phyloP scores from a whole-genome alignment of 2,329 filamentous ascomycete genomes.

The Cordyceps cicadae region DNA sequence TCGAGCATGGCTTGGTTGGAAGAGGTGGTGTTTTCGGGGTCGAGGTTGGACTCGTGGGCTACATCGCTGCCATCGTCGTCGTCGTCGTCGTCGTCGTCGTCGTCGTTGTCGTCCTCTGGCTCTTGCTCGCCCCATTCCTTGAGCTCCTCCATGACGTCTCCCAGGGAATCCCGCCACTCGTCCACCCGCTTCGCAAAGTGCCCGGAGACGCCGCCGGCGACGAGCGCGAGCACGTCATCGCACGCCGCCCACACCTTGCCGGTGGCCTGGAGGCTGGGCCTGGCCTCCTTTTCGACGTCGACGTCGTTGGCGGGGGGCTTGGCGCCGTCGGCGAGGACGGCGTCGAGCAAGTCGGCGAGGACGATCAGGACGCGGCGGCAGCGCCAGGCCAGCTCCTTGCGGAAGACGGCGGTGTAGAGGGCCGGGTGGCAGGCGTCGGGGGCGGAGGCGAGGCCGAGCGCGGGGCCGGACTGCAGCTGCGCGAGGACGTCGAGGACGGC shows the following conservation, averaged over 20 bases:
- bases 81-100: slow-evolving; percentile 39
- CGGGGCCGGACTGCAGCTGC: slow-evolving; percentile 62
- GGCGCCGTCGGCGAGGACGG: slow-evolving; percentile 53
- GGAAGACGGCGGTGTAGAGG: slow-evolving; percentile 55
- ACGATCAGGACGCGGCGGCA: slow-evolving; percentile 55
- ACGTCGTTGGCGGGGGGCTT: slow-evolving; percentile 23
- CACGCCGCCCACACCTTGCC: slow-evolving; percentile 79
- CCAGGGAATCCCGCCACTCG: slow-evolving; percentile 64
- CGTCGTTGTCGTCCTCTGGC: slow-evolving; percentile 50
- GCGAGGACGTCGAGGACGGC: slow-evolving; percentile 64
- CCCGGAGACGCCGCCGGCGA: slow-evolving; percentile 59
- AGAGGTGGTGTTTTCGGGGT: slow-evolving; percentile 23
- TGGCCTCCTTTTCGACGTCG: slow-evolving; percentile 21
- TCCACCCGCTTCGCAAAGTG: slow-evolving; percentile 64
- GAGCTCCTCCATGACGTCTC: slow-evolving; percentile 77
- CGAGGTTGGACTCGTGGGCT: slow-evolving; percentile 35
- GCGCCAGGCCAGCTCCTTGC: slow-evolving; percentile 53
- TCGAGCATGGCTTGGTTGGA: slow-evolving; percentile 54
- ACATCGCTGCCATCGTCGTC: slow-evolving; percentile 37
- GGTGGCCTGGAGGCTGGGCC: slow-evolving; percentile 55
- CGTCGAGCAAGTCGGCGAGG: slow-evolving; percentile 49
- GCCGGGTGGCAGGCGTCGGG: slow-evolving; percentile 55
- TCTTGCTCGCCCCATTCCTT: slow-evolving; percentile 79
- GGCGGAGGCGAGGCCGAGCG: slow-evolving; percentile 66
- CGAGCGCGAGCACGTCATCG: slow-evolving; percentile 59